Percentiles rank a stretch among this genome's conserved stretches.
Evolutionary conservation across 2,329 filamentous ascomycete species (phyloP).

Genomic region (Neodidymelliopsis sp.): DNA sequence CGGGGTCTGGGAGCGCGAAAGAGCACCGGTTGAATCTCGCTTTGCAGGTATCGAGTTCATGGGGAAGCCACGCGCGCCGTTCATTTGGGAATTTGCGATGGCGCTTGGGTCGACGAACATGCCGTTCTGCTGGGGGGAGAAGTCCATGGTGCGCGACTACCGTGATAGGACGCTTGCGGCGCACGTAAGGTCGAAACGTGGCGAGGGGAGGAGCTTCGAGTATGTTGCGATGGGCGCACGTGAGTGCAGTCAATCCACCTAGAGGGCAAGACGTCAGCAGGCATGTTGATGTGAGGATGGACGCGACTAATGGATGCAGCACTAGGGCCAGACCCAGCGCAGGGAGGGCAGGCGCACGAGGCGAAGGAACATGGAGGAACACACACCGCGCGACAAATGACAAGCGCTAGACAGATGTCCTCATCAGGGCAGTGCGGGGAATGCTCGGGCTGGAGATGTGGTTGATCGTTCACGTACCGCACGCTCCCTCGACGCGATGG

Average conservation of each 20-base stretch:
- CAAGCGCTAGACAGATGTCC: constrained; percentile 33
- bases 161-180: constrained; percentile 8
- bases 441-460: constrained; percentile 34
- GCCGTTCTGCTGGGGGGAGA: constrained; percentile 47
- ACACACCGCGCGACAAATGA: constrained; percentile 36
- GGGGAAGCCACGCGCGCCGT: constrained; percentile 82
- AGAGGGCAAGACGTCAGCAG: constrained; percentile 33
- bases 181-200: constrained; percentile 18
- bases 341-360: constrained; percentile 21
- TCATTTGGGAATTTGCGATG: constrained; percentile 59
- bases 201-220: constrained; percentile 14
- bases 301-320: constrained; percentile 33
- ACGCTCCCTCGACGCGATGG: constrained; percentile 46
- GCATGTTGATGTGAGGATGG: constrained; percentile 40
- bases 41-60: constrained; percentile 88
- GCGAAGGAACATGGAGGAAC: constrained; percentile 16
- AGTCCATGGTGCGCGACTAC: constrained; percentile 45
- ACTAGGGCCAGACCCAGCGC: constrained; percentile 26
- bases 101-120: constrained; percentile 52
- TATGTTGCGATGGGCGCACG: constrained; percentile 24
- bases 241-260: constrained; percentile 40
- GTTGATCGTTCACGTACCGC: constrained; percentile 45
- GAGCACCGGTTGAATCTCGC: constrained; percentile 85
- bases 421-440: constrained; percentile 41
- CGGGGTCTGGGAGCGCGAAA: constrained; percentile 92